These are phyloP conservation scores for Chionographis japonica DNA, from an alignment of 106 monocot species.

Conservation along the genomic window DNA sequence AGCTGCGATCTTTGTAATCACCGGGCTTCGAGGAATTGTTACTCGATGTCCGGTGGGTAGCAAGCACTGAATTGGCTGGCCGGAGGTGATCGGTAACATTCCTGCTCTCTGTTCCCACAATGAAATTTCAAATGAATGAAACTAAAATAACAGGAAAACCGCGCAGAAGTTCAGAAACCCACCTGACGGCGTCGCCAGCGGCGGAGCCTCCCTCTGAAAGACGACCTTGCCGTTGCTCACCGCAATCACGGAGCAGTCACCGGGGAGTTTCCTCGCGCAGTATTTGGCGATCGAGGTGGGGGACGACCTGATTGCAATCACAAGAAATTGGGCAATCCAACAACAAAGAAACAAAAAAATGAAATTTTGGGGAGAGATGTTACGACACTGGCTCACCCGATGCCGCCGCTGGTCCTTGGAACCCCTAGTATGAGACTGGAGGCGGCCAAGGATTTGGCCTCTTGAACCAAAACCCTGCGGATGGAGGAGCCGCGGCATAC, in stretches of 20 bases:
- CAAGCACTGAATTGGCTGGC: too few relatives aligned
- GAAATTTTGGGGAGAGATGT: neutral
- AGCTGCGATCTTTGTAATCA: too few relatives aligned
- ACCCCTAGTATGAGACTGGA: slow-evolving; percentile 46
- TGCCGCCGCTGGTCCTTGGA: slow-evolving; percentile 18
- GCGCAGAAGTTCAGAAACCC: neutral
- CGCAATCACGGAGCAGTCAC: slow-evolving; percentile 55
- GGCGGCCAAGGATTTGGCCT: slow-evolving; percentile 24
- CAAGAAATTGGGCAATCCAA: neutral
- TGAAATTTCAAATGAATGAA: neutral
- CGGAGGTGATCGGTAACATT: neutral
- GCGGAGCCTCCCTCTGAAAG: slow-evolving; percentile 42
- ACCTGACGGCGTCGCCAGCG: slow-evolving; percentile 25
- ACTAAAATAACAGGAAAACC: neutral
- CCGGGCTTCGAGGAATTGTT: too few relatives aligned
- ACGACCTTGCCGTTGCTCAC: slow-evolving; percentile 72
- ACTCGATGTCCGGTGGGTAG: too few relatives aligned
- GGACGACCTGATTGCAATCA: slow-evolving; percentile 19
- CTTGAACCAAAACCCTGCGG: slow-evolving; percentile 42
- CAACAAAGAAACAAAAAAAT: neutral
- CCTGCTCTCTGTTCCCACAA: slow-evolving; percentile 3
- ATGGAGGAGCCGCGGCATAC: slow-evolving; percentile 50
- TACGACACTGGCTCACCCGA: slow-evolving; percentile 27
- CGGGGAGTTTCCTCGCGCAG: slow-evolving; percentile 52
- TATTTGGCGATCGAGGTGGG: slow-evolving; percentile 53